Conservation (phyloP, 768 basidiomycete genomes). For the Suillus hirtellus region DNA sequence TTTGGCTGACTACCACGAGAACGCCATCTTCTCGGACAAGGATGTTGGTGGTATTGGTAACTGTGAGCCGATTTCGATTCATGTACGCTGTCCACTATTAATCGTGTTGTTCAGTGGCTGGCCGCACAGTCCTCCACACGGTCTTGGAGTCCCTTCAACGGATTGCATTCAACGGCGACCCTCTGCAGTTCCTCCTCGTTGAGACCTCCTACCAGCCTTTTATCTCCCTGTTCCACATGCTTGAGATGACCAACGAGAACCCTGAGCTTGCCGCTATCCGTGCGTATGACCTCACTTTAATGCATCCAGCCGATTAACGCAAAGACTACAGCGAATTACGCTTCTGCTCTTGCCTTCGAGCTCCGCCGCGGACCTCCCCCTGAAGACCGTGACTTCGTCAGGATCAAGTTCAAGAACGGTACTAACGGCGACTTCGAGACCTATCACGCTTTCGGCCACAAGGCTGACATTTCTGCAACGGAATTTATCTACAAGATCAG, state of each 20-base stretch:
- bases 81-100: not conserved
- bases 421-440: constrained; percentile 62
- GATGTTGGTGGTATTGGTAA: no score
- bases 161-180: constrained; percentile 77
- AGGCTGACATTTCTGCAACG: constrained; percentile 75
- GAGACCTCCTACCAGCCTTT: constrained; percentile 89
- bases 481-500: constrained; percentile 84
- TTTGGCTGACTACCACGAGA: constrained; percentile 27
- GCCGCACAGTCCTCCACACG: constrained; percentile 73
- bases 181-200: constrained; percentile 75
- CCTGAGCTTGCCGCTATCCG: constrained; percentile 65
- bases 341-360: constrained; percentile 75
- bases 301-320: constrained; percentile 16
- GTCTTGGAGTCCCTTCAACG: constrained; percentile 71
- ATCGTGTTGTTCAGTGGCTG: constrained; percentile 59
- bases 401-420: constrained; percentile 85
- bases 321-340: constrained; percentile 58
- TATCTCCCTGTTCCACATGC: constrained; percentile 83
- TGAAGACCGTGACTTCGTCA: constrained; percentile 77
- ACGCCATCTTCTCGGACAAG: no score
- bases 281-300: constrained; percentile 40
- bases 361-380: constrained; percentile 74
- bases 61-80: constrained; percentile 1
- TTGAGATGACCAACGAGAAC: constrained; percentile 57
- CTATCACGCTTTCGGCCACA: constrained; percentile 73